A percentile compares a stretch with the other conserved stretches of the same genome.
Evolutionary conservation across 495 filamentous ascomycete genomes (phyloP).

Genomic region (Trichoderma erinaceum): DNA sequence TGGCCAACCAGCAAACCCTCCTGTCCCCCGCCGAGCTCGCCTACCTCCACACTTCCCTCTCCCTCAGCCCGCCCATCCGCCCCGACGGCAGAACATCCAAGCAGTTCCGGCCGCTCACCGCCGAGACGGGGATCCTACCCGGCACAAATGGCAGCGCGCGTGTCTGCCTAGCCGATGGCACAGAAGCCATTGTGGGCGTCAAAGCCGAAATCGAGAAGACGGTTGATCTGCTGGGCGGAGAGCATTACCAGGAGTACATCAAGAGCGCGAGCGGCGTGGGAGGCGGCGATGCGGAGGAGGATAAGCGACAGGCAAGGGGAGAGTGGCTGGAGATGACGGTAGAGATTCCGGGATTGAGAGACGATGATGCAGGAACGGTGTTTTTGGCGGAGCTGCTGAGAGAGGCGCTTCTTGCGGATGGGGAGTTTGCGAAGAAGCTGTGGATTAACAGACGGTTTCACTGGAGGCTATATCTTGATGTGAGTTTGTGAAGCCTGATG

Average conservation of each 20-base stretch:
- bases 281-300: conserved; percentile 25
- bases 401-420: conserved; percentile 78
- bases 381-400: conserved; percentile 80
- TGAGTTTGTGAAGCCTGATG: conserved; percentile 39
- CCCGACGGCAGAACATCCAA: conserved; percentile 77
- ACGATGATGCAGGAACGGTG: conserved; percentile 84
- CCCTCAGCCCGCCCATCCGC: conserved; percentile 71
- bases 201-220: conserved; percentile 88
- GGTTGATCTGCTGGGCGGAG: conserved; percentile 25
- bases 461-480: conserved; percentile 95
- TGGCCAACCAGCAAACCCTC: conserved; percentile 46
- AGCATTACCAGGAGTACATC: conserved; percentile 26
- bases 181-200: conserved; percentile 89
- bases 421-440: conserved; percentile 61
- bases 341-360: conserved; percentile 78
- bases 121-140: conserved; percentile 84
- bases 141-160: conserved; percentile 86
- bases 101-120: conserved; percentile 84
- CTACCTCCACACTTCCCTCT: conserved; percentile 87
- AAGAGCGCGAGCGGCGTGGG: conserved; percentile 21
- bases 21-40: conserved; percentile 94
- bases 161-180: conserved; percentile 89
- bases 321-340: conserved; percentile 78
- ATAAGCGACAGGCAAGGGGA: conserved; percentile 31
- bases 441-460: conserved; percentile 85